These are phyloP conservation scores for Claviceps quebecensis DNA, from an alignment of 2,329 filamentous ascomycete genomes.

Conservation along the genomic window DNA sequence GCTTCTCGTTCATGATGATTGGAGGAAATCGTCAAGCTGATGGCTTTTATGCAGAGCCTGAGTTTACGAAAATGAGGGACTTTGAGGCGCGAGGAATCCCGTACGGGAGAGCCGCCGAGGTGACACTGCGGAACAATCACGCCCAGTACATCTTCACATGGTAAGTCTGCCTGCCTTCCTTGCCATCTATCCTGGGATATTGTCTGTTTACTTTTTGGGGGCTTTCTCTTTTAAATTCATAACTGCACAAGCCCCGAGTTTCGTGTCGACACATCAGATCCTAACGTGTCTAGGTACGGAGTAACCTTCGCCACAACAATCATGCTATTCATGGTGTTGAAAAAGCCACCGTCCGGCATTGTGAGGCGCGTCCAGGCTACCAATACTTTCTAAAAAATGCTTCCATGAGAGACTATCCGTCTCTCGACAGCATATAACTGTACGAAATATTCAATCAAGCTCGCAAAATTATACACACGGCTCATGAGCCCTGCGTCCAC, in stretches of 20 bases:
- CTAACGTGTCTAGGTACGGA: slow-evolving; percentile 53
- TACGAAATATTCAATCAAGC: not conserved
- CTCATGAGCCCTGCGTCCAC: slow-evolving; percentile 12
- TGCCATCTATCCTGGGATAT: too few species aligned
- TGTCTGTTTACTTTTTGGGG: not conserved
- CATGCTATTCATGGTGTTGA: slow-evolving; percentile 93
- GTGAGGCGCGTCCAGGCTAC: slow-evolving; percentile 62
- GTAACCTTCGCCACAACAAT: slow-evolving; percentile 72
- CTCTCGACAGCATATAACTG: not conserved
- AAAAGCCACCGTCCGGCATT: slow-evolving; percentile 65
- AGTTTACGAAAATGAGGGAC: slow-evolving; percentile 62
- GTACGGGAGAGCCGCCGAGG: slow-evolving; percentile 74
- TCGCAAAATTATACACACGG: not conserved
- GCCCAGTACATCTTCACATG: slow-evolving; percentile 98
- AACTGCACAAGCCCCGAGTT: not conserved
- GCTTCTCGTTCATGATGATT: not conserved
- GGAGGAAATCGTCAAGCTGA: not conserved
- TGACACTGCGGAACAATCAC: slow-evolving; percentile 92
- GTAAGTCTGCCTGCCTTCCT: slow-evolving; percentile 36
- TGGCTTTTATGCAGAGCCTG: slow-evolving; percentile 45
- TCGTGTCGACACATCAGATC: not conserved
- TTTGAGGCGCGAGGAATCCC: slow-evolving; percentile 71
- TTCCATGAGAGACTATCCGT: not conserved
- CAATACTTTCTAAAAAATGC: slow-evolving; percentile 49
- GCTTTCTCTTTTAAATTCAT: not conserved